These are phyloP conservation scores for Eutypa lata DNA, from an alignment of 2,329 filamentous ascomycete genomes.

Conservation along the genomic window DNA sequence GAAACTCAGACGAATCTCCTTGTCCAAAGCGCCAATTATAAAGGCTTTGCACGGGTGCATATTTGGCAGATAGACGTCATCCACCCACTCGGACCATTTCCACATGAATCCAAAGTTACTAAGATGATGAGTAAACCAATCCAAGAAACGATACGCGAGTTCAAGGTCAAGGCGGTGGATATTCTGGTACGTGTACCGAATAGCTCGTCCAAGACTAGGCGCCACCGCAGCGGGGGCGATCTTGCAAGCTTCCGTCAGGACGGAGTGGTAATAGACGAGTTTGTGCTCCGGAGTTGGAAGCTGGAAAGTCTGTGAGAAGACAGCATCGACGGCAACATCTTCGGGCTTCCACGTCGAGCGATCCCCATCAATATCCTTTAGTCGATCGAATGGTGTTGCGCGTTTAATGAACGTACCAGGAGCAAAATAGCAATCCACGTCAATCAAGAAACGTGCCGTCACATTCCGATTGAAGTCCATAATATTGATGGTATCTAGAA, in stretches of 20 bases:
- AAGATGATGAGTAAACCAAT: conserved; percentile 97
- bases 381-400: conserved; percentile 86
- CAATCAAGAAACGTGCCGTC: conserved; percentile 84
- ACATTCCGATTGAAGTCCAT: conserved; percentile 89
- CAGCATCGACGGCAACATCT: conserved; percentile 93
- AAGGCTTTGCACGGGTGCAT: conserved; percentile 90
- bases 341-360: conserved; percentile 92
- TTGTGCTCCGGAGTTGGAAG: conserved; percentile 87
- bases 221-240: conserved; percentile 95
- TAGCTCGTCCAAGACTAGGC: conserved; percentile 87
- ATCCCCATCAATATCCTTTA: conserved; percentile 64
- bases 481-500: conserved; percentile 91
- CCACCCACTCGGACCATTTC: conserved; percentile 98
- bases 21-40: conserved; percentile 85
- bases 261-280: conserved; percentile 91
- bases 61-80: conserved; percentile 73
- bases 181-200: conserved; percentile 84
- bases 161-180: conserved; percentile 82
- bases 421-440: conserved; percentile 92
- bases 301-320: conserved; percentile 92
- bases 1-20: conserved; percentile 95
- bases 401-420: conserved; percentile 89
- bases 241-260: conserved; percentile 94
- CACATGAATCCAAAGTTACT: conserved; percentile 99
- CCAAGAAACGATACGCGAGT: conserved; percentile 80